Evolutionary conservation across 192 early-diverging fungal genomes (phyloP).

Genomic region (Spizellomyces punctatus): DNA sequence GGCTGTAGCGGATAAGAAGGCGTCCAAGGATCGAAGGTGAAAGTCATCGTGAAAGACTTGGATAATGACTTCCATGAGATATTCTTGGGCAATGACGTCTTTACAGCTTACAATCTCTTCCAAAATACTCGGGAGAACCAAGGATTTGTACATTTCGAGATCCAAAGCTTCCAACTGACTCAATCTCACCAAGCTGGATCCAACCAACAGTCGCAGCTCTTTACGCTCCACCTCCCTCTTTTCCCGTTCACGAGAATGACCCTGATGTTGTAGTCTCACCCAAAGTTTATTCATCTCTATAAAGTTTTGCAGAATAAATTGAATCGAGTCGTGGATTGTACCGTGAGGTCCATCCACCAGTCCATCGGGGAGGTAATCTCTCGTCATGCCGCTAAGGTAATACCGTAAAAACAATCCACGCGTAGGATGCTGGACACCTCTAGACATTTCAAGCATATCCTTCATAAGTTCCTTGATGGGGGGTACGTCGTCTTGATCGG

Average conservation of each 20-base stretch:
- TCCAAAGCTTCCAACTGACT: conserved; percentile 90
- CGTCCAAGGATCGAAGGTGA: conserved; percentile 87
- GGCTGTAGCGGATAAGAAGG: conserved; percentile 87
- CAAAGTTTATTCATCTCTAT: conserved; percentile 99
- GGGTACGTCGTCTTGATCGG: conserved; percentile 64
- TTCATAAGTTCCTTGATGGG: conserved; percentile 96
- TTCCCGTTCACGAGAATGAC: conserved; percentile 89
- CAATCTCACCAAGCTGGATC: conserved; percentile 92
- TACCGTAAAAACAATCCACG: conserved; percentile 96
- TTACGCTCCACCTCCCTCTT: conserved; percentile 94
- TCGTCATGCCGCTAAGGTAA: conserved; percentile 92
- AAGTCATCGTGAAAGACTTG: conserved; percentile 98
- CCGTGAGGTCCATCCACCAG: conserved; percentile 67
- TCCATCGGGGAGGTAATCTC: conserved; percentile 90
- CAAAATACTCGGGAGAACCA: conserved; percentile 88
- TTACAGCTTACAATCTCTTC: conserved; percentile 96
- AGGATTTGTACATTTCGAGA: conserved; percentile 77
- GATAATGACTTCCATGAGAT: conserved; percentile 99
- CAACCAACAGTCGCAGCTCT: conserved; percentile 94
- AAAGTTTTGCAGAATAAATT: conserved; percentile 97
- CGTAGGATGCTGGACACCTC: conserved; percentile 98
- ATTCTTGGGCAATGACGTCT: conserved; percentile 98
- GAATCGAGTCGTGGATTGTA: conserved; percentile 87
- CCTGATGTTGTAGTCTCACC: conserved; percentile 98
- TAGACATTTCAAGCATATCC: conserved; percentile 99